Conservation (phyloP, 139 green algal genomes). For the Coccomyxa sp. region DNA sequence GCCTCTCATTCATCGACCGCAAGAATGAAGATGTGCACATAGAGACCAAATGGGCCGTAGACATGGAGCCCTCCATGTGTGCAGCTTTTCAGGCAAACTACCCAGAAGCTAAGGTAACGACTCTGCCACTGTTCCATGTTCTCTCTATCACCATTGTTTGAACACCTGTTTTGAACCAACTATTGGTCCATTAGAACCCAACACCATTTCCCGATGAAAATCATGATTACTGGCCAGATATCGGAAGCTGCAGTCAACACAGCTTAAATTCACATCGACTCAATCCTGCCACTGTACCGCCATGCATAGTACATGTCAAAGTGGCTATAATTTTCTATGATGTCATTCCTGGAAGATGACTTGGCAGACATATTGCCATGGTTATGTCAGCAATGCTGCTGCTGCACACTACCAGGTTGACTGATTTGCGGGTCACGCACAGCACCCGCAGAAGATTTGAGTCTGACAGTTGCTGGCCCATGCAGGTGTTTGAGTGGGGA, state of each 20-base stretch:
- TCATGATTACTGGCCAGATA: background rate
- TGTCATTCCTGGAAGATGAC: background rate
- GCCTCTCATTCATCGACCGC: conserved; percentile 33
- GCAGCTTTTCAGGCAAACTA: conserved; percentile 51
- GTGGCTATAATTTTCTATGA: no score
- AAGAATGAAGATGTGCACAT: conserved; percentile 20
- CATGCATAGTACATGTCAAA: no score
- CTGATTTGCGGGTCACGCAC: background rate
- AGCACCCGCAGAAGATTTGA: background rate
- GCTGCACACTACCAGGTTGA: background rate
- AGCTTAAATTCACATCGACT: background rate
- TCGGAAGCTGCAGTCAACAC: background rate
- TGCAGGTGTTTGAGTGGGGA: conserved; percentile 13
- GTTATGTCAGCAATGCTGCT: background rate
- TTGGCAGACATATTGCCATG: background rate
- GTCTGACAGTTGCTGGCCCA: background rate
- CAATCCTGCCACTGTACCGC: background rate
- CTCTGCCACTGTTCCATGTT: background rate
- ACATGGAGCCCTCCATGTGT: conserved; percentile 35
- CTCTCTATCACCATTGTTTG: background rate
- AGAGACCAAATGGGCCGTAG: conserved; percentile 40
- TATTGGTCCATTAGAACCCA: background rate
- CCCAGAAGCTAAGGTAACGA: conserved; percentile 22
- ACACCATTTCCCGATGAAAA: background rate
- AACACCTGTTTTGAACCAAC: background rate